Conservation (phyloP, 1,284 basidiomycete species). For the Austropuccinia psidii region DNA sequence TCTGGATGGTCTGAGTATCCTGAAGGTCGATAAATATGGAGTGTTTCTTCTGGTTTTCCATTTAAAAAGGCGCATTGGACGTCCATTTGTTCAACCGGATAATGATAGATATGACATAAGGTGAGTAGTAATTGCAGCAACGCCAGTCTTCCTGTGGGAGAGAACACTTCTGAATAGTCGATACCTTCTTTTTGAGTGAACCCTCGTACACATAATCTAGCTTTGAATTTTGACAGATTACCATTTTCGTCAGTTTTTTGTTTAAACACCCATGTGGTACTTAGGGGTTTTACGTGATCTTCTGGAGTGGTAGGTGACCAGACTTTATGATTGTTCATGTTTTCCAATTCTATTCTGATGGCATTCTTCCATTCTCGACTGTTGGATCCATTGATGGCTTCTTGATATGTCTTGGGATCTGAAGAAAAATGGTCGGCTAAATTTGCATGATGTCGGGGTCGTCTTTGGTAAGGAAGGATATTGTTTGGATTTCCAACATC, state of each 20-base stretch:
- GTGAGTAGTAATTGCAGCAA: neutral
- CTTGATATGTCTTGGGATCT: constrained; percentile 5
- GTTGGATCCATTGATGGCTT: neutral
- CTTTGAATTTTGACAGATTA: neutral
- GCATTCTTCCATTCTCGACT: neutral
- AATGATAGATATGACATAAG: neutral
- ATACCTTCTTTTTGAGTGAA: constrained; percentile 1
- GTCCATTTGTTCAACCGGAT: neutral
- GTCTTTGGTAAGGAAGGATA: neutral
- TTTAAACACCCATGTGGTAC: constrained; percentile 9
- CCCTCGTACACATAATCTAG: constrained; percentile 1
- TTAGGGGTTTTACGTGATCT: too few species aligned
- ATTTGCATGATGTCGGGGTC: neutral
- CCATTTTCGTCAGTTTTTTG: neutral
- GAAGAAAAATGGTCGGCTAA: neutral
- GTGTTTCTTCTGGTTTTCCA: neutral
- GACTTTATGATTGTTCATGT: neutral
- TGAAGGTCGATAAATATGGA: neutral
- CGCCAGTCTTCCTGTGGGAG: neutral
- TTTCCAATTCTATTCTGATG: neutral
- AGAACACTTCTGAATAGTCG: neutral
- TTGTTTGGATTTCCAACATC: neutral
- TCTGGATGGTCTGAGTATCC: neutral
- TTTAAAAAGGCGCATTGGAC: neutral
- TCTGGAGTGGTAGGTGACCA: neutral